Evolutionary conservation across 176 grass and related monocot species (phyloP), one percentile per base, ranked within the genome.

Genomic region (Stipa capillata): DNA sequence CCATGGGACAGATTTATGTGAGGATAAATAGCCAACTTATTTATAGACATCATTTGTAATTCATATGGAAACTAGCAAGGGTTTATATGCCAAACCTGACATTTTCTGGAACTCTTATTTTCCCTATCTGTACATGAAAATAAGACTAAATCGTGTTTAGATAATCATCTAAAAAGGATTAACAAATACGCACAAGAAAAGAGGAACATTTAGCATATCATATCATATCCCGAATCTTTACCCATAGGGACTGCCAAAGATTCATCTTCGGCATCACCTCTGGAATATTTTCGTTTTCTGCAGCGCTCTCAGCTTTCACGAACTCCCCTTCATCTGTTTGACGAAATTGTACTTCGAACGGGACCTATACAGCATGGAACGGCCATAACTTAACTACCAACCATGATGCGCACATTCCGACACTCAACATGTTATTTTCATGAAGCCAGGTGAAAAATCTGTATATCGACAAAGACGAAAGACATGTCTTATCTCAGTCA

Each of bases 261-360:
- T 79, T 79, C 42, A 68, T 7, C 55, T 61, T 60, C 28, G 8
- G 56, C 17, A n/a, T 13, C 77, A n/a, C 64, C 64, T 42, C 37
- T 31, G 1, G 78, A 69, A 81, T 84, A 74, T 25, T 79, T 39
- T 88, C 18, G 16, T 72, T 83, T 65, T 88, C 74, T 23, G 29
- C 7, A 3, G 21, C 18, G 8, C 14, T 29, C 16, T 74, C 86
- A 20, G n/a, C 80, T 84, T 77, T 74, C 25, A 14, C 2, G 15
- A 67, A 79, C 79, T 41, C 75, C 20, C 12, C 41, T 66, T 67
- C 67, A 73, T 88, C 58, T 73, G 14, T 71, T 79, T 59, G 49
- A 33, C 34, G 50, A 83, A 79, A 27, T 37, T 83, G 48, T 65
- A 72, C 57, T 78, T 23, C 20, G 40, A 79, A 79, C 17, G 56